phyloP scores from a whole-genome alignment of 2,329 filamentous ascomycete genomes.

The Orbilia oligospora region DNA sequence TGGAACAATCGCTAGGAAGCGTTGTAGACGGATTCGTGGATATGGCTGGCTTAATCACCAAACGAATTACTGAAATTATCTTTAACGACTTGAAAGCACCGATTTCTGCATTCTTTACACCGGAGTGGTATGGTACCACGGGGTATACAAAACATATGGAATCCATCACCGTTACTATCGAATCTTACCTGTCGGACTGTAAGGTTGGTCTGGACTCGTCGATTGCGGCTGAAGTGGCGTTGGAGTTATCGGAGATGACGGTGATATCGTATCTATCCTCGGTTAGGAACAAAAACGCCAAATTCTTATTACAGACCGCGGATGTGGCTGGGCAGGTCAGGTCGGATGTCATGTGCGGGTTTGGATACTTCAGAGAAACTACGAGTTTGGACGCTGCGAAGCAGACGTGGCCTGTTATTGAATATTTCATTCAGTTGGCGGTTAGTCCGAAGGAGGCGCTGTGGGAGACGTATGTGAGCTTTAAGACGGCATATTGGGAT shows the following conservation, averaged over 20 bases:
- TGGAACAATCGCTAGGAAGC: constrained; percentile 79
- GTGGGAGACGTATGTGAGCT: constrained; percentile 82
- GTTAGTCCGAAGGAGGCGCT: constrained; percentile 79
- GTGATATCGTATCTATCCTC: constrained; percentile 85
- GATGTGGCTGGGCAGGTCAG: constrained; percentile 73
- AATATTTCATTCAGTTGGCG: constrained; percentile 85
- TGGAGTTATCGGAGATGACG: constrained; percentile 75
- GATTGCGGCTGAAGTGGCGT: constrained; percentile 91
- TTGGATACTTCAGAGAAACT: constrained; percentile 85
- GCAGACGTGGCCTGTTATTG: constrained; percentile 91
- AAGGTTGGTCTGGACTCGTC: constrained; percentile 74
- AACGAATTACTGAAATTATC: constrained; percentile 86
- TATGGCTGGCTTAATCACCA: constrained; percentile 91
- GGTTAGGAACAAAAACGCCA: constrained; percentile 90
- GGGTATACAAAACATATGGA: constrained; percentile 79
- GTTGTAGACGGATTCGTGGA: constrained; percentile 96
- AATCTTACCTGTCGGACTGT: constrained; percentile 87
- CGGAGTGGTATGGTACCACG: constrained; percentile 82
- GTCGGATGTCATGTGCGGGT: constrained; percentile 85
- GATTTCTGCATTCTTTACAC: constrained; percentile 90
- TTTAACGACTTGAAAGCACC: constrained; percentile 90
- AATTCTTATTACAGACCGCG: constrained; percentile 78
- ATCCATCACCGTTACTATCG: constrained; percentile 93
- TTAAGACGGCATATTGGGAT: constrained; percentile 93
- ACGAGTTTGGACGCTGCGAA: constrained; percentile 84